Percentiles rank a stretch among this genome's conserved stretches.
Conservation (phyloP, 768 basidiomycete genomes). For the Mycena amicta region DNA sequence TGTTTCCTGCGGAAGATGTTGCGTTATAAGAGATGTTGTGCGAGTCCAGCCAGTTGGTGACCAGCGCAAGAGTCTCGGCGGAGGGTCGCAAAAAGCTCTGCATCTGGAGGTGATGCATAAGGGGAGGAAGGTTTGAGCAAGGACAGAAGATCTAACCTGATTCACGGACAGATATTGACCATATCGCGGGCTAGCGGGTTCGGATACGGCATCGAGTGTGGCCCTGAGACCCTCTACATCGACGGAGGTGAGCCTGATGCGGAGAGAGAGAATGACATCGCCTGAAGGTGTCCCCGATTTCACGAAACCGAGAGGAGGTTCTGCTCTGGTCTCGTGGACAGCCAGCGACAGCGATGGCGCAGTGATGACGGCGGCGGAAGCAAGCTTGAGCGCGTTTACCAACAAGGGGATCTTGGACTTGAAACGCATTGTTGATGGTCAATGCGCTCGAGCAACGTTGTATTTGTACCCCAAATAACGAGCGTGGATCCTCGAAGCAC, state of each 20-base stretch:
- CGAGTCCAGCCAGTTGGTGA: slow-evolving; percentile 21
- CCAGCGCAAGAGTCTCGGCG: slow-evolving; percentile 6
- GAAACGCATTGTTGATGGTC: too few species aligned
- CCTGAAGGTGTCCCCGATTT: slow-evolving; percentile 22
- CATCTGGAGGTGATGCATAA: background rate
- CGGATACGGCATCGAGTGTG: slow-evolving; percentile 32
- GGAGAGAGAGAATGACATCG: slow-evolving; percentile 28
- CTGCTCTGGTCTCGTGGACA: slow-evolving; percentile 23
- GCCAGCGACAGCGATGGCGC: too few species aligned
- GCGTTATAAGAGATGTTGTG: slow-evolving; percentile 20
- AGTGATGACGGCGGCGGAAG: too few species aligned
- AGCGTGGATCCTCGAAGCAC: too few species aligned
- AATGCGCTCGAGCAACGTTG: too few species aligned
- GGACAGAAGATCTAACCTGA: too few species aligned
- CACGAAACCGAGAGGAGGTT: slow-evolving; percentile 27
- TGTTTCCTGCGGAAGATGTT: slow-evolving; percentile 26
- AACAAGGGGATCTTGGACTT: too few species aligned
- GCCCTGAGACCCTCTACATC: slow-evolving; percentile 32
- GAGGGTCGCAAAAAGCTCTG: background rate
- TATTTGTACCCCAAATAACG: too few species aligned
- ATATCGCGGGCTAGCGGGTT: slow-evolving; percentile 30
- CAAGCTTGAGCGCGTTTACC: too few species aligned
- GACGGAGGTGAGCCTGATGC: slow-evolving; percentile 34
- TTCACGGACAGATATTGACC: slow-evolving; percentile 33
- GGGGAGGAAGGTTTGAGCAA: background rate